A percentile compares a stretch with the other conserved stretches of the same genome.
phyloP scores from a whole-genome alignment of 768 basidiomycete species.

The Suillus alpinus region DNA sequence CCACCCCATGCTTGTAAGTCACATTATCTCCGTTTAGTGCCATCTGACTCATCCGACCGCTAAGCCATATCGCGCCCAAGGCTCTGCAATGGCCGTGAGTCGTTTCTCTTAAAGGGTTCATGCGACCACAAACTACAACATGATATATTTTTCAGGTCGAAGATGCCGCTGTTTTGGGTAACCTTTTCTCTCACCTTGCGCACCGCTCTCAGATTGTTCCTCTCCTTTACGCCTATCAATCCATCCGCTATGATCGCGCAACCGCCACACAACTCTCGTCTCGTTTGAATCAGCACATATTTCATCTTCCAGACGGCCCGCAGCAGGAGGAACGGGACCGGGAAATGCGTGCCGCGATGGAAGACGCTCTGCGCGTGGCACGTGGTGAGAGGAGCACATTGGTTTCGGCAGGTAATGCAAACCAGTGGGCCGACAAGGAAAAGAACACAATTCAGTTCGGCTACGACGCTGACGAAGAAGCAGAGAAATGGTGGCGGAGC shows the following conservation, averaged over 20 bases:
- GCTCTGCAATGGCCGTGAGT: slow-evolving; percentile 51
- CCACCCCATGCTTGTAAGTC: slow-evolving; percentile 49
- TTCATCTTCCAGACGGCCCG: slow-evolving; percentile 55
- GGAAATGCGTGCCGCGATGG: slow-evolving; percentile 50
- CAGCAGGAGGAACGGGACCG: slow-evolving; percentile 50
- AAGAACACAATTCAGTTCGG: slow-evolving; percentile 48
- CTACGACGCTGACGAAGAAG: slow-evolving; percentile 53
- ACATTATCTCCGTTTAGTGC: background rate
- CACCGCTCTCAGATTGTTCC: slow-evolving; percentile 39
- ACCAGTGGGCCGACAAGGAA: slow-evolving; percentile 57
- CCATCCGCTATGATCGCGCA: slow-evolving; percentile 48
- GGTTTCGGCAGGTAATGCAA: slow-evolving; percentile 35
- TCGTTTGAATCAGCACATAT: slow-evolving; percentile 49
- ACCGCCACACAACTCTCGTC: slow-evolving; percentile 47
- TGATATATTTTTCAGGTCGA: slow-evolving; percentile 26
- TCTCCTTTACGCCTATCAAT: slow-evolving; percentile 51
- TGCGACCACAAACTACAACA: background rate
- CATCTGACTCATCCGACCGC: background rate
- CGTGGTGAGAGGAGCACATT: slow-evolving; percentile 12
- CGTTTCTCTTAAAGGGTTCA: background rate
- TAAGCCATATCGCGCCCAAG: slow-evolving; percentile 53
- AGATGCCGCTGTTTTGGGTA: slow-evolving; percentile 41
- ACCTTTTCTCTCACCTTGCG: slow-evolving; percentile 48
- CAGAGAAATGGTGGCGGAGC: slow-evolving; percentile 48
- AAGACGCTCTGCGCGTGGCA: slow-evolving; percentile 29